These are phyloP conservation scores for Phaseolus lunatus DNA, from an alignment of 306 rosid species.

Conservation along the genomic window DNA sequence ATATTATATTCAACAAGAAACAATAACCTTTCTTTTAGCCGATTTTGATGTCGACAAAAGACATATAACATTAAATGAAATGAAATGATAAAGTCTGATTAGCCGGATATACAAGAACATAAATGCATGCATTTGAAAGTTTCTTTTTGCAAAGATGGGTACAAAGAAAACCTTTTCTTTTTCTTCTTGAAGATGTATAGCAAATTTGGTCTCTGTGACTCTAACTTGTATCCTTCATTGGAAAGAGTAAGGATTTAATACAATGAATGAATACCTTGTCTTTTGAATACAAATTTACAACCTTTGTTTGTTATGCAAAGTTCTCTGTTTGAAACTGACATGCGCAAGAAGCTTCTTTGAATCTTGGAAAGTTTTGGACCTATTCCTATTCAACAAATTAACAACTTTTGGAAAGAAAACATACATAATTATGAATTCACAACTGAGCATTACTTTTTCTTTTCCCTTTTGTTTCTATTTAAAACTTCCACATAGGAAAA, in stretches of 20 bases:
- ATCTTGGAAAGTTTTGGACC: constrained; percentile 4
- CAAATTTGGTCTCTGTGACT: constrained; percentile 6
- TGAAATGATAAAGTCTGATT: constrained; percentile 40
- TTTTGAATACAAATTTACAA: no score
- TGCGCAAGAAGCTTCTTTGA: constrained; percentile 39
- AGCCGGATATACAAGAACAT: constrained; percentile 18
- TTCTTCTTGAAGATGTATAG: not conserved
- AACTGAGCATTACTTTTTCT: constrained; percentile 8
- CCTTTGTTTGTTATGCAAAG: constrained; percentile 20
- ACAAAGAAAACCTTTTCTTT: not conserved
- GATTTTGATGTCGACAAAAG: constrained; percentile 50
- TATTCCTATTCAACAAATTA: constrained; percentile 37
- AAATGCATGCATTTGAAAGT: constrained; percentile 33
- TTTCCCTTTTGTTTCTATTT: not conserved
- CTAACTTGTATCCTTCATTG: constrained; percentile 6
- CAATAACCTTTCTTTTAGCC: constrained; percentile 37
- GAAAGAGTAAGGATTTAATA: constrained; percentile 33
- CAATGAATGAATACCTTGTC: constrained; percentile 25
- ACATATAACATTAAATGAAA: constrained; percentile 37
- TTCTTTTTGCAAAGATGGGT: not conserved
- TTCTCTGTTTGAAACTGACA: constrained; percentile 29
- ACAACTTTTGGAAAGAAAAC: constrained; percentile 42
- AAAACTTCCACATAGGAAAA: constrained; percentile 4
- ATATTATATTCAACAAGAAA: constrained; percentile 14
- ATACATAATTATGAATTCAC: constrained; percentile 22